A percentile compares a stretch with the other conserved stretches of the same genome.
Conservation (phyloP, 2,329 filamentous ascomycete genomes). For the Xylariaceae sp. region DNA sequence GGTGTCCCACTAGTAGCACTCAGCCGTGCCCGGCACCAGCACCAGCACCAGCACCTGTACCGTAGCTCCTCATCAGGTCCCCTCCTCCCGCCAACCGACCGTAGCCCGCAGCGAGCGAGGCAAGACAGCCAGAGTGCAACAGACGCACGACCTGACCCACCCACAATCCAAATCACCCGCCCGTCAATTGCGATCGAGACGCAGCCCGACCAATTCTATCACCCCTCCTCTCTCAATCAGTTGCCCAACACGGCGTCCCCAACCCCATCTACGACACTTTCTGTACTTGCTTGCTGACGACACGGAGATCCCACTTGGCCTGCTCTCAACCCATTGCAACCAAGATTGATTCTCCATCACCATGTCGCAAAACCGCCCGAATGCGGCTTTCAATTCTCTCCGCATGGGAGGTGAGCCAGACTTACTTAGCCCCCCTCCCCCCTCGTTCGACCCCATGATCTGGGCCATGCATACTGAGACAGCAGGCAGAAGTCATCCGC, state of each 20-base stretch:
- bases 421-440: slow-evolving; percentile 14
- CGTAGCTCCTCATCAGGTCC: background rate
- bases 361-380: slow-evolving; percentile 45
- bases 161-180: slow-evolving; percentile 12
- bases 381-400: slow-evolving; percentile 79
- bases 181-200: slow-evolving; percentile 19
- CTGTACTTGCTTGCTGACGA: slow-evolving; percentile 24
- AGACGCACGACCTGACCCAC: slow-evolving; percentile 9
- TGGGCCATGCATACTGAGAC: slow-evolving; percentile 10
- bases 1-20: no score
- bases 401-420: slow-evolving; percentile 90
- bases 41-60: background rate
- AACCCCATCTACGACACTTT: slow-evolving; percentile 16
- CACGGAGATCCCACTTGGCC: slow-evolving; percentile 20
- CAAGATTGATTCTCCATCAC: slow-evolving; percentile 20
- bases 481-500: slow-evolving; percentile 78
- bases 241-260: slow-evolving; percentile 28
- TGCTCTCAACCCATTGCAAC: slow-evolving; percentile 19
- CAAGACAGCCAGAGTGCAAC: background rate
- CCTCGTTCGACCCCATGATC: slow-evolving; percentile 5
- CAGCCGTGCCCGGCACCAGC: no score
- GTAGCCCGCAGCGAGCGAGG: background rate
- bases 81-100: slow-evolving; percentile 1
- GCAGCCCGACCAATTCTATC: slow-evolving; percentile 11
- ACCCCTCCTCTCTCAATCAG: slow-evolving; percentile 13